Evolutionary conservation across 495 filamentous ascomycete species (phyloP), one percentile per base, ranked within the genome.

Genomic region (Haplographium delicatum): DNA sequence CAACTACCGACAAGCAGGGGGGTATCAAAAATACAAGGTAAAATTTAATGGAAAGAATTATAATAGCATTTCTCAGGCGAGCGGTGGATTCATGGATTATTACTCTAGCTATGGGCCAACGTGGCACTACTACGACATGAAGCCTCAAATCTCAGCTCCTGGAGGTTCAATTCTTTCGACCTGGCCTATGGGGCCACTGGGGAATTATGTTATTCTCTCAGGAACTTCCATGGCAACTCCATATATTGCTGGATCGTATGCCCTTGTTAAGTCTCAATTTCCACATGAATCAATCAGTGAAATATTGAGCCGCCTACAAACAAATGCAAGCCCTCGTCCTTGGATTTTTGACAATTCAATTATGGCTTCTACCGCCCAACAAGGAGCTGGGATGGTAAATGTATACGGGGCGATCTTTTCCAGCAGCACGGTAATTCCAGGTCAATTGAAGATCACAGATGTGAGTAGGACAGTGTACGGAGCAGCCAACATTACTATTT

Each of bases 201-300:
- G 67, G 22, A 44, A 62, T 5, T 69, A 67, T 23, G 65, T 56
- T 3, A 56, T 69, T 7, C 50, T 74, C n/a, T 70, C 63, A 25
- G 78, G 78, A 48, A 80, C 78, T 0, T 77, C 73, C 22, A 73
- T 74, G 72, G 68, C 78, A 2, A 62, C 70, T 16, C 76, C 62
- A 1, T 67, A 55, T 38, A 42, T 59, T n/a, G 56, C 62, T 15
- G 62, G 46, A 3, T 57, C 51, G 28, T 60, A 58, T 42, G 62
- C 60, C 9, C 52, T 67, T 0, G 46, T 67, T 4, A 67, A 63
- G 35, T 63, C 60, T 0, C 56, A 62, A 15, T 47, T 51, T 15
- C 62, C 62, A 1, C 48, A 50, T 4, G 26, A 49, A 5, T 53
- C 52, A 4, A 46, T 59, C 3, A 9, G 19, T 1, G 51, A 67